A percentile compares a stretch with the other conserved stretches of the same genome.
phyloP scores from a whole-genome alignment of 495 filamentous ascomycete species.

The Podospora sp. region DNA sequence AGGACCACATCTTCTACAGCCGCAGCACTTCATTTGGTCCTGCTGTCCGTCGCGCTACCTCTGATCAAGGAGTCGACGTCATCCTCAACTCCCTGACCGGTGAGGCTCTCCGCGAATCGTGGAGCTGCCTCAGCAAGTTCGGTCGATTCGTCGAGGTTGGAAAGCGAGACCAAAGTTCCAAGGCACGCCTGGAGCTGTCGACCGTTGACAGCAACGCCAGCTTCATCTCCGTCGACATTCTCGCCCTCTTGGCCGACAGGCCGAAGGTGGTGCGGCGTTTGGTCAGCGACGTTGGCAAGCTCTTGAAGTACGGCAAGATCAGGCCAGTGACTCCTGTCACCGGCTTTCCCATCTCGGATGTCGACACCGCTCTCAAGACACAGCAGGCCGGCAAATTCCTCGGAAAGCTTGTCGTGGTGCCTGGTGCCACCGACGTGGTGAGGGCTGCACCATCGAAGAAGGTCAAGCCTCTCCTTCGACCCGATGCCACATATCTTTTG shows the following conservation, averaged over 20 bases:
- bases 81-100: conserved; percentile 62
- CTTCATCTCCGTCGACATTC: conserved; percentile 54
- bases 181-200: conserved; percentile 44
- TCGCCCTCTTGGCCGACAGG: conserved; percentile 43
- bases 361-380: conserved; percentile 58
- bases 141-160: conserved; percentile 52
- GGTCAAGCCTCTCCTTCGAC: conserved; percentile 39
- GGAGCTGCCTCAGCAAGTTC: conserved; percentile 52
- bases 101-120: conserved; percentile 48
- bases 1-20: conserved; percentile 59
- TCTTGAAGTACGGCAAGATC: conserved; percentile 46
- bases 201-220: conserved; percentile 48
- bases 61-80: conserved; percentile 62
- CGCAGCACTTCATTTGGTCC: conserved; percentile 48
- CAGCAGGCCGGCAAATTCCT: conserved; percentile 57
- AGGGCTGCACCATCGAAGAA: conserved; percentile 41
- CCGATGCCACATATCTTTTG: conserved; percentile 59
- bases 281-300: conserved; percentile 43
- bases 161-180: conserved; percentile 43
- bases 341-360: conserved; percentile 52
- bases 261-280: conserved; percentile 43
- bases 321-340: conserved; percentile 45
- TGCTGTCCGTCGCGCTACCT: conserved; percentile 52
- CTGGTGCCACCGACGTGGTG: conserved; percentile 42
- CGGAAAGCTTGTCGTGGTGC: conserved; percentile 61